Evolutionary conservation across 306 rosid genomes (phyloP).

Genomic region (Leucaena leucocephala): DNA sequence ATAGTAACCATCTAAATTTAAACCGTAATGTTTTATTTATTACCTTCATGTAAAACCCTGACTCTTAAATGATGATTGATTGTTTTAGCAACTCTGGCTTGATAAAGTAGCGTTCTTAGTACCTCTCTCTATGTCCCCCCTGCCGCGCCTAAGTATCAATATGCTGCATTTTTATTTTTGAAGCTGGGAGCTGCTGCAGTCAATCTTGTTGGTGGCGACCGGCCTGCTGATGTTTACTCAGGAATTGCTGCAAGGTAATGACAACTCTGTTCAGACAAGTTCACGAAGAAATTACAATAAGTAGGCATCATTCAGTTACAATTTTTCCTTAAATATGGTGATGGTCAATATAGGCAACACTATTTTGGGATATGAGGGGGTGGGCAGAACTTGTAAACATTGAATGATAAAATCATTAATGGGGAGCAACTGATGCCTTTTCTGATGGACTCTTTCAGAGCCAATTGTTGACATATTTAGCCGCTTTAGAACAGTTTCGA

Average conservation of each 20-base stretch:
- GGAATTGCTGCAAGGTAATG: conserved; percentile 89
- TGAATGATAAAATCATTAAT: conserved; percentile 7
- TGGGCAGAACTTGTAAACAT: not conserved
- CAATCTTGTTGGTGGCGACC: conserved; percentile 84
- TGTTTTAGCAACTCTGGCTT: conserved; percentile 11
- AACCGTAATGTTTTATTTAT: not conserved
- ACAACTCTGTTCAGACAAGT: conserved; percentile 14
- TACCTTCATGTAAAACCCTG: not conserved
- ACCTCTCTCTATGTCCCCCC: not conserved
- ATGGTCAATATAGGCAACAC: not conserved
- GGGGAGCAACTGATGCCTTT: not conserved
- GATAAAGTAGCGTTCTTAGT: not conserved
- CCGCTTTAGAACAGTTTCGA: not conserved
- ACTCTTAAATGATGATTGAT: not conserved
- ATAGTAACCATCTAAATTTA: not conserved
- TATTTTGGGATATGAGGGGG: not conserved
- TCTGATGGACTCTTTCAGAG: conserved; percentile 13
- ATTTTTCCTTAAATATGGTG: not conserved
- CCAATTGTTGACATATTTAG: not conserved
- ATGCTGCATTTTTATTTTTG: conserved; percentile 32
- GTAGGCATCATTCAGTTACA: conserved; percentile 8
- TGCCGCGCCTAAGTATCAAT: not conserved
- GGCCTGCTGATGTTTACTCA: conserved; percentile 97
- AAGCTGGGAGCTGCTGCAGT: conserved; percentile 98
- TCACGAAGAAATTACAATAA: conserved; percentile 4